phyloP scores from a whole-genome alignment of 2,329 filamentous ascomycete species.

The Fusarium sp. region DNA sequence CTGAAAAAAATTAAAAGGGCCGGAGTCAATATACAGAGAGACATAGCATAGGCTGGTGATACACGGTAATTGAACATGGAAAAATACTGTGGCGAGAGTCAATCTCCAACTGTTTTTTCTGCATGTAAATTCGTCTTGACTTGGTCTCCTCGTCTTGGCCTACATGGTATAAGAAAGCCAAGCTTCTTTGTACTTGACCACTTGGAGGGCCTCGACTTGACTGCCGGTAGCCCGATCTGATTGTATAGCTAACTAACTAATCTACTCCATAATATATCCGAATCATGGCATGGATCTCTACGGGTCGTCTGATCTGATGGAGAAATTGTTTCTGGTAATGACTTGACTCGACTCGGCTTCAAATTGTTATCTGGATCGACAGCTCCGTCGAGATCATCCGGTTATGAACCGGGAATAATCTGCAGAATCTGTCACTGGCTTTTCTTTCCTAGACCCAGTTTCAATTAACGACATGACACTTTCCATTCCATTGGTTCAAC shows the following conservation, averaged over 20 bases:
- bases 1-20: constrained; percentile 22
- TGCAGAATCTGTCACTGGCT: constrained; percentile 16
- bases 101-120: background rate
- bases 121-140: constrained; percentile 5
- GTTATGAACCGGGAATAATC: constrained; percentile 41
- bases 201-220: background rate
- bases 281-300: background rate
- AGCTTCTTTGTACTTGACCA: background rate
- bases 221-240: constrained; percentile 17
- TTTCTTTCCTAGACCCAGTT: constrained; percentile 1
- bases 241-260: background rate
- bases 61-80: background rate
- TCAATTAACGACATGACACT: background rate
- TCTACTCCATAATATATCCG: background rate
- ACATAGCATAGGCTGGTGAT: background rate
- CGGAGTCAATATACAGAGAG: constrained; percentile 7
- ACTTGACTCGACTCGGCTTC: background rate
- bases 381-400: constrained; percentile 18
- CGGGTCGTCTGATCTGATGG: background rate
- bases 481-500: constrained; percentile 15
- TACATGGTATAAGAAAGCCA: constrained; percentile 2
- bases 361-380: constrained; percentile 3
- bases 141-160: background rate
- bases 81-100: background rate
- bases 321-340: background rate